These are phyloP conservation scores for Euphorbia peplus DNA, from an alignment of 345 rosid genomes.

Conservation along the genomic window DNA sequence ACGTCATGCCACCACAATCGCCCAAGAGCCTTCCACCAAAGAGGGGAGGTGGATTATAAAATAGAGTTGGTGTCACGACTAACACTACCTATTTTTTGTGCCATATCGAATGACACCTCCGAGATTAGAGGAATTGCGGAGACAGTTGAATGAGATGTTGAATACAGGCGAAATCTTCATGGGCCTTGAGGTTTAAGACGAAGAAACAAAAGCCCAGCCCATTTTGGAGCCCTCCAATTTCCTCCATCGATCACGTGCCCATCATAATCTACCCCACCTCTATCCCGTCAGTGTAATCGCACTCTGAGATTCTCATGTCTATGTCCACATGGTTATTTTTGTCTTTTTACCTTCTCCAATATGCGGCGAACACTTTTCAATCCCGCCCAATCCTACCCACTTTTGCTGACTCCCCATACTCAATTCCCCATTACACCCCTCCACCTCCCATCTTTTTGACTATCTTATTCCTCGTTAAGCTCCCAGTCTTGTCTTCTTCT, in stretches of 20 bases:
- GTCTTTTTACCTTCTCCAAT: neutral
- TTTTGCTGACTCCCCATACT: accelerated
- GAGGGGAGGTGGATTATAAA: too few species aligned
- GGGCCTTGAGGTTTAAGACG: too few species aligned
- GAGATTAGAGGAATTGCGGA: too few species aligned
- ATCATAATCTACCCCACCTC: neutral
- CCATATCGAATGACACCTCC: too few species aligned
- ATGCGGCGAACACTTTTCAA: slow-evolving; percentile 20
- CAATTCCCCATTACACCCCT: slow-evolving; percentile 19
- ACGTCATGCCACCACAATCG: too few species aligned
- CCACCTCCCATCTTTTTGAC: neutral
- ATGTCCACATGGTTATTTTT: neutral
- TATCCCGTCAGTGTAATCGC: slow-evolving; percentile 22
- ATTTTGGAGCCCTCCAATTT: neutral
- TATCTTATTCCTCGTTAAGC: slow-evolving; percentile 9
- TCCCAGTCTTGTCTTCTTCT: slow-evolving; percentile 26
- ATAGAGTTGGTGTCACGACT: too few species aligned
- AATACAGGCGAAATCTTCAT: too few species aligned
- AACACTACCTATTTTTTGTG: too few species aligned
- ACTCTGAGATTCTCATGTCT: slow-evolving; percentile 25
- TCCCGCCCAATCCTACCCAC: neutral
- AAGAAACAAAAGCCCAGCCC: slow-evolving; percentile 3
- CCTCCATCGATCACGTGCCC: slow-evolving; percentile 10
- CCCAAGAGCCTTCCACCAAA: too few species aligned
- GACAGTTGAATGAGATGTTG: too few species aligned